Conservation (phyloP, 306 rosid species). For the Vachellia pachyceras region DNA sequence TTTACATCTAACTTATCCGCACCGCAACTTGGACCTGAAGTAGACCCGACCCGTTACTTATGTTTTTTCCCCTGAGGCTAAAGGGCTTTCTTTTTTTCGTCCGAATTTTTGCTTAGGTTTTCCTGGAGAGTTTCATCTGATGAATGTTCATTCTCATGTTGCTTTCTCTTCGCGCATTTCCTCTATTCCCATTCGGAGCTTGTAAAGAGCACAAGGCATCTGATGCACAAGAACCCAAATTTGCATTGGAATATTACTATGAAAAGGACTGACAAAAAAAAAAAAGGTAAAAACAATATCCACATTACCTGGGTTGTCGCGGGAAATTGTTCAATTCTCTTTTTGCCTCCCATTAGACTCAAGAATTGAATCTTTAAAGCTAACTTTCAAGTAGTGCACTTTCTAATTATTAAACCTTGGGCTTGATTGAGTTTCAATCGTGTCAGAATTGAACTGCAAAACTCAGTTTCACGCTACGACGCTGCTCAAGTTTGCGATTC, state of each 20-base stretch:
- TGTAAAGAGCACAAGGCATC: slow-evolving; percentile 2
- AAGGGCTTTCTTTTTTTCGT: background rate
- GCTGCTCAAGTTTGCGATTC: background rate
- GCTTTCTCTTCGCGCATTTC: background rate
- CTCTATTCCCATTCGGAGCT: slow-evolving; percentile 12
- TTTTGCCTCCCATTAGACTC: background rate
- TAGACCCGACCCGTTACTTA: slow-evolving; percentile 23
- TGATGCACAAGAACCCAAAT: background rate
- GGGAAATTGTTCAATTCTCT: slow-evolving; percentile 11
- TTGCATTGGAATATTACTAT: background rate
- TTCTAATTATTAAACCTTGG: background rate
- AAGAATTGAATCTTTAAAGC: slow-evolving; percentile 9
- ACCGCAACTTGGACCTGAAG: background rate
- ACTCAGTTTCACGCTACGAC: background rate
- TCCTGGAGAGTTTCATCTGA: slow-evolving; percentile 17
- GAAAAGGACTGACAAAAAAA: background rate
- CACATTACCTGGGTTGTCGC: background rate
- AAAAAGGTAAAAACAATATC: slow-evolving; percentile 21
- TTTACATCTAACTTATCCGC: background rate
- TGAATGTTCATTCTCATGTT: slow-evolving; percentile 12
- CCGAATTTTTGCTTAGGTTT: slow-evolving; percentile 1
- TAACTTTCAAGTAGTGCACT: background rate
- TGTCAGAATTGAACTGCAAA: background rate
- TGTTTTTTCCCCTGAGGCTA: background rate
- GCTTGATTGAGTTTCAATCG: slow-evolving; percentile 16